A percentile compares a stretch with the other conserved stretches of the same genome.
Evolutionary conservation across 441 rosid genomes (phyloP).

Genomic region (Erodium chrysanthum): DNA sequence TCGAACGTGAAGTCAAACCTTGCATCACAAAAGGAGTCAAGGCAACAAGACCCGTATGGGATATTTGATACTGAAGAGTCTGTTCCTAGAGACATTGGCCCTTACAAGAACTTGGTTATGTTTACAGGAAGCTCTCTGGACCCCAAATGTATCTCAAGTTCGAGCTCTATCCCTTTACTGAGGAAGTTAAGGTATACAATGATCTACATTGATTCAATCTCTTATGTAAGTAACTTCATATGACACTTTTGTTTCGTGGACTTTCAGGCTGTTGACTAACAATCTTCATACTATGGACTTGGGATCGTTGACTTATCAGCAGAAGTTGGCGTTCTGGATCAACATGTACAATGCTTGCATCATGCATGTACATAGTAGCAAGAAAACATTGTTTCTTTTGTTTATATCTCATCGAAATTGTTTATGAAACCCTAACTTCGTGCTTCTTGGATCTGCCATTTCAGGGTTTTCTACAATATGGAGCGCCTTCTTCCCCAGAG

Average conservation of each 20-base stretch:
- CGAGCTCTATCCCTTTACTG: slow-evolving; percentile 61
- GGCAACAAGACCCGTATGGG: slow-evolving; percentile 86
- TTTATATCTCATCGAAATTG: not conserved
- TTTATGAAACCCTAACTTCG: not conserved
- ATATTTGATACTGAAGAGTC: slow-evolving; percentile 62
- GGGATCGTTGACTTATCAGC: slow-evolving; percentile 50
- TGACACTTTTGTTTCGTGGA: not conserved
- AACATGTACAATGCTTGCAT: slow-evolving; percentile 94
- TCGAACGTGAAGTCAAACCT: slow-evolving; percentile 39
- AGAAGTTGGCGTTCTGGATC: slow-evolving; percentile 94
- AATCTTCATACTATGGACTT: slow-evolving; percentile 63
- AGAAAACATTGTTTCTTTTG: slow-evolving; percentile 8
- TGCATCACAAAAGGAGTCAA: slow-evolving; percentile 42
- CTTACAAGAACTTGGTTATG: slow-evolving; percentile 76
- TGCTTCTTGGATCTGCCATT: not conserved
- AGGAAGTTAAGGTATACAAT: slow-evolving; percentile 52
- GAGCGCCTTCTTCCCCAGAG: slow-evolving; percentile 71
- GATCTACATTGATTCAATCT: not conserved
- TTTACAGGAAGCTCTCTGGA: slow-evolving; percentile 67
- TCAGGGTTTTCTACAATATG: slow-evolving; percentile 84
- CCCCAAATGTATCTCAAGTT: slow-evolving; percentile 68
- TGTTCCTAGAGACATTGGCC: slow-evolving; percentile 76
- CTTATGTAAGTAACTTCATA: not conserved
- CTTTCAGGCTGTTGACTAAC: slow-evolving; percentile 56
- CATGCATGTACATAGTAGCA: slow-evolving; percentile 64